Percentiles rank a stretch among this genome's conserved stretches.
These are phyloP conservation scores for Collariella sp. DNA, from an alignment of 495 filamentous ascomycete genomes.

Conservation along the genomic window DNA sequence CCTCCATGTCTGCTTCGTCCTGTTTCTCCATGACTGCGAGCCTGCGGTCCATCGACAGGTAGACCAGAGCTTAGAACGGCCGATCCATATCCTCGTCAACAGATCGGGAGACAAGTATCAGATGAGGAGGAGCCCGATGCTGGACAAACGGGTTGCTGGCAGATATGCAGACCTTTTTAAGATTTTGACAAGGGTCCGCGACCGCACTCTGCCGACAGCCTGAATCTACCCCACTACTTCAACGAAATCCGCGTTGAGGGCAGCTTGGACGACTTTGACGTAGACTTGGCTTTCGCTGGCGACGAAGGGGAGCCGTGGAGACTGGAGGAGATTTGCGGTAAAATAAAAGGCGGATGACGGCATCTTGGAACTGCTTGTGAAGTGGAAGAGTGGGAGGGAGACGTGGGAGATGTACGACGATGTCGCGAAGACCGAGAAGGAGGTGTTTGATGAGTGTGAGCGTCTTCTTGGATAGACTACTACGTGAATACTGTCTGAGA, in stretches of 20 bases:
- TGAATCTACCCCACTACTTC: not conserved
- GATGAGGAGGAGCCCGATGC: not conserved
- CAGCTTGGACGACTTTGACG: not conserved
- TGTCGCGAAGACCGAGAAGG: not conserved
- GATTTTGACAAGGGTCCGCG: not conserved
- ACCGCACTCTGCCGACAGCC: not conserved
- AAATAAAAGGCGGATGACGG: conserved; percentile 6
- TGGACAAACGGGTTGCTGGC: not conserved
- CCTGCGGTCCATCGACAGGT: conserved; percentile 1
- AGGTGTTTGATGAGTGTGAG: conserved; percentile 15
- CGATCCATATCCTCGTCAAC: not conserved
- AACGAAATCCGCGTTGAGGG: not conserved
- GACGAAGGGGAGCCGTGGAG: not conserved
- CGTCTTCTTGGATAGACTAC: conserved; percentile 10
- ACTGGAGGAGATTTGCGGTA: not conserved
- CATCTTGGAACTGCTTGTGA: conserved; percentile 8
- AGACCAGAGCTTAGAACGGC: not conserved
- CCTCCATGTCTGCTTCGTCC: conserved; percentile 2
- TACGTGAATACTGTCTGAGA: too few relatives aligned
- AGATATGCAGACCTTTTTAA: not conserved
- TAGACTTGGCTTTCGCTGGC: not conserved
- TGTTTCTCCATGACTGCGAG: conserved; percentile 2
- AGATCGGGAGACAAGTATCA: not conserved
- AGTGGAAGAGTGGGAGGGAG: conserved; percentile 15
- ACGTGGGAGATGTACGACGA: conserved; percentile 13